phyloP scores from a whole-genome alignment of 2,329 filamentous ascomycete genomes.

The Incumbomyces lentus region DNA sequence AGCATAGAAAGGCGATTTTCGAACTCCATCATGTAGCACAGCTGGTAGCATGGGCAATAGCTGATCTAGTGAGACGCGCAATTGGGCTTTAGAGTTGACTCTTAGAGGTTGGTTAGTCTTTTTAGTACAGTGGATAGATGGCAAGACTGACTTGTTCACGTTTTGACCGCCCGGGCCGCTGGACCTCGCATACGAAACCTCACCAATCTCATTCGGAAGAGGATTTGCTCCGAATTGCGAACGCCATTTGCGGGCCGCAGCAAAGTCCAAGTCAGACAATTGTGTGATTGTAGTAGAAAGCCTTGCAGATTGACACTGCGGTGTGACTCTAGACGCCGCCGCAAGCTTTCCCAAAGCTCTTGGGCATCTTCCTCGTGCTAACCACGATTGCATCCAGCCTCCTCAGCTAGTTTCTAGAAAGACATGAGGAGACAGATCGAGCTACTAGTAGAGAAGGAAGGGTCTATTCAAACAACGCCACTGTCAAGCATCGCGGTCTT shows the following conservation, averaged over 20 bases:
- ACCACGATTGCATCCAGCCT: background rate
- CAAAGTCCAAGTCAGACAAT: constrained; percentile 23
- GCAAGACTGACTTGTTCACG: constrained; percentile 52
- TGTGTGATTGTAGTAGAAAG: background rate
- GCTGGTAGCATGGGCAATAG: constrained; percentile 46
- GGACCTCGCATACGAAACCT: constrained; percentile 53
- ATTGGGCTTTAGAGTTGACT: constrained; percentile 57
- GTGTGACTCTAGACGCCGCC: background rate
- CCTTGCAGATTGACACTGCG: background rate
- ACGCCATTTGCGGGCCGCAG: constrained; percentile 47
- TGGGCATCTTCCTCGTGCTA: background rate
- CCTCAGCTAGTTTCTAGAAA: background rate
- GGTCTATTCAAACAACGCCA: too few relatives aligned
- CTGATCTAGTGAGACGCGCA: constrained; percentile 43
- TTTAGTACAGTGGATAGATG: background rate
- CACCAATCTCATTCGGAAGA: constrained; percentile 42
- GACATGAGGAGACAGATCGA: background rate
- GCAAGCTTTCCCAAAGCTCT: background rate
- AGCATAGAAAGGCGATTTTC: constrained; percentile 45
- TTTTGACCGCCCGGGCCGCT: constrained; percentile 58
- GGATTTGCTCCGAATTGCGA: constrained; percentile 43
- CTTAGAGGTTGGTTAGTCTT: constrained; percentile 27
- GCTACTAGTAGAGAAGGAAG: too few relatives aligned
- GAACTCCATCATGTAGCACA: constrained; percentile 43
- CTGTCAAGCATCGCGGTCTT: background rate